Base-by-base conservation (phyloP, 106 monocot genomes). In the Cymbidium sinense region DNA sequence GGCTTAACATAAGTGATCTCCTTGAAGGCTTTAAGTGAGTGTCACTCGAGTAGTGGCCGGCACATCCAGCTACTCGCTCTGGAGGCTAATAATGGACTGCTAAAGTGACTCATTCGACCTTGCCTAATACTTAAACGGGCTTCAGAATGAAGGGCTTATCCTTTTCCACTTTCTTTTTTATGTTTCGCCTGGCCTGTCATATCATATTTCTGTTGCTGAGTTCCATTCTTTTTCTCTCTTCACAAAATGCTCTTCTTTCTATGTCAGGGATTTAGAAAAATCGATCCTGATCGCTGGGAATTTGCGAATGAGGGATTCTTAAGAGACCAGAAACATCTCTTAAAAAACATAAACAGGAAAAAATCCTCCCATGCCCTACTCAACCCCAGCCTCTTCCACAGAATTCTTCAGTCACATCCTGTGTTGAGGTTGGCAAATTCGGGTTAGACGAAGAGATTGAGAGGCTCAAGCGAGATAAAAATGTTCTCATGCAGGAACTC, bases 401-500 rank as follows among this genome's bases (percentile, higher is more conserved):
- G 51, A 79, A 36, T 44, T 6, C 77, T 17, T 76, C 85, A 5
- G 74, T 71, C 43, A 58, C 81, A 61, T 50, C 84, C 23, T 84
- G 70, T 36, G 81, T 87, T 34, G 87, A 87, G 81, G 81, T 82
- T 13, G 87, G 84, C 33, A 87, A 87, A 2, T 84, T 84, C 64
- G 84, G 81, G 21, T 31, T 87, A 50, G 84, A 84, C 19, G 87
- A 84, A 77, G 87, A 87, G 70, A 78, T 84, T 33, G 82, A 82
- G 70, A 82, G 81, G 76, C 87, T 87, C 30, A 87, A 87, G 52
- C 78, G 84, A 18, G 87, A 84, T 64, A 87, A 82, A 43, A 73
- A 82, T 34, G 76, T 82, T n/a, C 84, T 87, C 76, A 87, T 82
- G 87, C 82, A 82, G 72, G 87, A 87, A 34, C 70, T 84, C 4